Conservation (phyloP, 1,284 basidiomycete species). For the Anthracocystis panici-leucophaei region DNA sequence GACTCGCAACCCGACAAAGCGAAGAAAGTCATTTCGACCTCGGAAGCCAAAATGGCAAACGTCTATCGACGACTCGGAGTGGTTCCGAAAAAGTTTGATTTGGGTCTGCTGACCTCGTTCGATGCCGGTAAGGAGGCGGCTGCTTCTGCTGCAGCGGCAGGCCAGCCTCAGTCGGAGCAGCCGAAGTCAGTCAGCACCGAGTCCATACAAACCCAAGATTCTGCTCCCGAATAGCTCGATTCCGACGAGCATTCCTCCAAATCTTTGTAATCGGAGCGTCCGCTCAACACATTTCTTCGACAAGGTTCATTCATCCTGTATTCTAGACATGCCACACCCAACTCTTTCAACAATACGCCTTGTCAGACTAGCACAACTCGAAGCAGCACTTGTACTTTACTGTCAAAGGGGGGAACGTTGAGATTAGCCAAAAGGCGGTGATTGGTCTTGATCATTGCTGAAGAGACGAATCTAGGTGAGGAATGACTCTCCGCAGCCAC, state of each 20-base stretch:
- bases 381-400: not conserved
- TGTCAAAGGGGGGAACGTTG: too few relatives aligned
- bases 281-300: too few relatives aligned
- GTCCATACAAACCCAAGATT: not conserved
- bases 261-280: not conserved
- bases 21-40: constrained; percentile 34
- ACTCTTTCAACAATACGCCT: not conserved
- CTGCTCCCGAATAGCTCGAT: not conserved
- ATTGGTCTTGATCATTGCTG: too few relatives aligned
- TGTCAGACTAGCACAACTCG: not conserved
- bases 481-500: constrained; percentile 88
- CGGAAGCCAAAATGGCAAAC: constrained; percentile 60
- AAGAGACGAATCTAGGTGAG: constrained; percentile 63
- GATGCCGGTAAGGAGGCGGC: not conserved
- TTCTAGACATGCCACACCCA: constrained; percentile 10
- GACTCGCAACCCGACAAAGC: constrained; percentile 5
- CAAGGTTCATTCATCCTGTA: not conserved
- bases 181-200: not conserved
- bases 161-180: not conserved
- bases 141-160: too few relatives aligned
- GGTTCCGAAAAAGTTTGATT: constrained; percentile 45
- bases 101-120: constrained; percentile 31
- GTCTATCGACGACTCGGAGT: constrained; percentile 57
- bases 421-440: too few relatives aligned
- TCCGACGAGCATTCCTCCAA: not conserved